These are phyloP conservation scores for Blastomyces parvus DNA, from an alignment of 2,329 filamentous ascomycete species.

Conservation along the genomic window DNA sequence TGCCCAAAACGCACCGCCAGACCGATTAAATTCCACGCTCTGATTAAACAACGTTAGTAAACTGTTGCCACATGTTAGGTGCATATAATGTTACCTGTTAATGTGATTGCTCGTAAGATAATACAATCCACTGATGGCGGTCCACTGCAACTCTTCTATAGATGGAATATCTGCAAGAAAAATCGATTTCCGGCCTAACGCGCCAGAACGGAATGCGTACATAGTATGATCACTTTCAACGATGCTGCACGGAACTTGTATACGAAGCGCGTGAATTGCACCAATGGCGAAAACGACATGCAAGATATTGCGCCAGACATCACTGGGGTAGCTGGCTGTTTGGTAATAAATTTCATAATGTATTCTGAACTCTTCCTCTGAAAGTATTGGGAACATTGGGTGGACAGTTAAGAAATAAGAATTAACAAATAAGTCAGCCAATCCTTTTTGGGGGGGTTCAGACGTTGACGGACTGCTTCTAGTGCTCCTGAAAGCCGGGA, in stretches of 20 bases:
- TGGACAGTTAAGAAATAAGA: slow-evolving; percentile 32
- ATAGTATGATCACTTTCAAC: slow-evolving; percentile 28
- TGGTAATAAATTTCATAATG: slow-evolving; percentile 26
- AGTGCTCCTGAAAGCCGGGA: background rate
- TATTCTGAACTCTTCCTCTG: slow-evolving; percentile 22
- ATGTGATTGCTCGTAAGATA: slow-evolving; percentile 32
- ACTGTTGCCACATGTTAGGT: background rate
- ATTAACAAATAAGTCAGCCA: slow-evolving; percentile 26
- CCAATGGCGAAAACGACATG: slow-evolving; percentile 37
- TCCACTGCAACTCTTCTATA: slow-evolving; percentile 31
- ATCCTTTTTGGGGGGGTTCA: slow-evolving; percentile 24
- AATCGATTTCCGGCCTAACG: slow-evolving; percentile 22
- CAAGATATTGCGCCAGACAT: slow-evolving; percentile 30
- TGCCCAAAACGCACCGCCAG: slow-evolving; percentile 28
- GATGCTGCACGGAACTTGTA: slow-evolving; percentile 19
- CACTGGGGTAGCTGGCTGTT: slow-evolving; percentile 13
- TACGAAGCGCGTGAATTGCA: slow-evolving; percentile 27
- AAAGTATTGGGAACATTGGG: slow-evolving; percentile 32
- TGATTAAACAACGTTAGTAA: slow-evolving; percentile 15
- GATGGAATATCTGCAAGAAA: slow-evolving; percentile 26
- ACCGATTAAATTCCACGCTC: slow-evolving; percentile 31
- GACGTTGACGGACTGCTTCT: slow-evolving; percentile 12
- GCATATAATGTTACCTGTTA: slow-evolving; percentile 26
- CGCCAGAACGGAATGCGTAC: slow-evolving; percentile 30
- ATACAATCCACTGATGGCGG: slow-evolving; percentile 31